phyloP scores from a whole-genome alignment of 2,329 filamentous ascomycete genomes.

The Sclerotinia trifoliorum region DNA sequence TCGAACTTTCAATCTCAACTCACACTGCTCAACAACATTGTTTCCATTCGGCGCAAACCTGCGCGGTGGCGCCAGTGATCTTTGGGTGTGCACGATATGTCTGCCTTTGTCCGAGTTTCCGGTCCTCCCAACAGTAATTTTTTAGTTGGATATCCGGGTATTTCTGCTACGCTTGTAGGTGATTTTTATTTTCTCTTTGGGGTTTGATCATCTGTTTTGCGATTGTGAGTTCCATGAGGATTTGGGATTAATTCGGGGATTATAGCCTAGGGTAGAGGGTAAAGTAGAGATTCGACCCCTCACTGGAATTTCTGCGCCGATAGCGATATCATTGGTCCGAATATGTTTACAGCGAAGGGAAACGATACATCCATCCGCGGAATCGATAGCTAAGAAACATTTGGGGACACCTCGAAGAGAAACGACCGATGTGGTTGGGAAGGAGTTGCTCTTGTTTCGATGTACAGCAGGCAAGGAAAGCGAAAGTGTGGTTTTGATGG shows the following conservation, averaged over 20 bases:
- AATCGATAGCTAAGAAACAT: conserved; percentile 90
- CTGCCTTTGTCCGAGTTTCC: conserved; percentile 90
- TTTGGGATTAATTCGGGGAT: conserved; percentile 12
- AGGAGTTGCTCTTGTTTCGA: conserved; percentile 89
- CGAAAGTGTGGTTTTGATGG: conserved; percentile 91
- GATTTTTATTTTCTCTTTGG: conserved; percentile 13
- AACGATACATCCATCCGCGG: conserved; percentile 93
- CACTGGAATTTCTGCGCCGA: conserved; percentile 81
- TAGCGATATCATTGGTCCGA: conserved; percentile 87
- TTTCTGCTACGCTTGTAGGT: conserved; percentile 93
- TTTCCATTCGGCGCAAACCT: conserved; percentile 34
- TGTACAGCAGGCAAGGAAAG: conserved; percentile 80
- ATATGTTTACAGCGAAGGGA: conserved; percentile 92
- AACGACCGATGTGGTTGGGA: conserved; percentile 87
- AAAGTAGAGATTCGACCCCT: conserved; percentile 94
- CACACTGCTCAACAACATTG: conserved; percentile 30
- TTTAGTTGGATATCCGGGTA: conserved; percentile 94
- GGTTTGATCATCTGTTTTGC: conserved; percentile 23
- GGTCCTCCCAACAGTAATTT: conserved; percentile 97
- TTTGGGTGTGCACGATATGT: conserved; percentile 48
- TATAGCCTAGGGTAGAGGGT: conserved; percentile 92
- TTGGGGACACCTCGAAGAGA: conserved; percentile 88
- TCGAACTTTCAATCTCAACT: conserved; percentile 21
- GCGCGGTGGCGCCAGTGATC: conserved; percentile 39
- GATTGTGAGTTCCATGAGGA: conserved; percentile 25